phyloP scores from a whole-genome alignment of 2,329 filamentous ascomycete species.

The Trichophyton benhamiae region DNA sequence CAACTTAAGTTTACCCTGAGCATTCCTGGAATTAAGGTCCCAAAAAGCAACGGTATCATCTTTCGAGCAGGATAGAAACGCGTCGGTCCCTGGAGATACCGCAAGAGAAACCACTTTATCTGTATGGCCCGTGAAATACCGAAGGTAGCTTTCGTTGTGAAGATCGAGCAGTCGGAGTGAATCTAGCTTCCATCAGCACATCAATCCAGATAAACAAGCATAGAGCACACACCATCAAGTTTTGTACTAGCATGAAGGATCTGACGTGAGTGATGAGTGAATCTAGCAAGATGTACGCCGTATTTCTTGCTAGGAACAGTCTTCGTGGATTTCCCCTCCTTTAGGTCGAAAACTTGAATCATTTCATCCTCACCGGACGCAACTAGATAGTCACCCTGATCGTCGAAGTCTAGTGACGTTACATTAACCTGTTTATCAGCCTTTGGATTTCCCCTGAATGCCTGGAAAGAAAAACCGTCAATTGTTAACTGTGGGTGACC shows the following conservation, averaged over 20 bases:
- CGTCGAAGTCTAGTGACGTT: constrained; percentile 90
- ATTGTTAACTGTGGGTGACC: not conserved
- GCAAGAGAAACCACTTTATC: constrained; percentile 70
- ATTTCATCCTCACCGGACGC: constrained; percentile 88
- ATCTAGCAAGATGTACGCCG: constrained; percentile 83
- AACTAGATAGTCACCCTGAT: constrained; percentile 83
- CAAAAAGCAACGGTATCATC: constrained; percentile 88
- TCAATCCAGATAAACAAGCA: not conserved
- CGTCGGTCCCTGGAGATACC: constrained; percentile 75
- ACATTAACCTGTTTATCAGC: constrained; percentile 45
- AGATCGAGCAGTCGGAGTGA: constrained; percentile 71
- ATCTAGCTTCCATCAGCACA: constrained; percentile 41
- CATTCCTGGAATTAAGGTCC: constrained; percentile 71
- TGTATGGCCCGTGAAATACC: constrained; percentile 89
- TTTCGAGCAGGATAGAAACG: constrained; percentile 80
- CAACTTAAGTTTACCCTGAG: constrained; percentile 68
- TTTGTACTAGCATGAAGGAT: constrained; percentile 96
- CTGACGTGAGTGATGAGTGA: constrained; percentile 81
- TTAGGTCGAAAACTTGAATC: constrained; percentile 88
- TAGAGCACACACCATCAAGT: constrained; percentile 54
- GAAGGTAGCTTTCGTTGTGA: constrained; percentile 91
- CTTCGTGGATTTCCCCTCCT: constrained; percentile 80
- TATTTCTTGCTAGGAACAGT: constrained; percentile 92
- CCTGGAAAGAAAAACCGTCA: constrained; percentile 13
- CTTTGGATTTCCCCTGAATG: constrained; percentile 25